Evolutionary conservation across 2,329 filamentous ascomycete species (phyloP), one percentile per base, ranked within the genome.

Genomic region (Diaporthe nobilis): DNA sequence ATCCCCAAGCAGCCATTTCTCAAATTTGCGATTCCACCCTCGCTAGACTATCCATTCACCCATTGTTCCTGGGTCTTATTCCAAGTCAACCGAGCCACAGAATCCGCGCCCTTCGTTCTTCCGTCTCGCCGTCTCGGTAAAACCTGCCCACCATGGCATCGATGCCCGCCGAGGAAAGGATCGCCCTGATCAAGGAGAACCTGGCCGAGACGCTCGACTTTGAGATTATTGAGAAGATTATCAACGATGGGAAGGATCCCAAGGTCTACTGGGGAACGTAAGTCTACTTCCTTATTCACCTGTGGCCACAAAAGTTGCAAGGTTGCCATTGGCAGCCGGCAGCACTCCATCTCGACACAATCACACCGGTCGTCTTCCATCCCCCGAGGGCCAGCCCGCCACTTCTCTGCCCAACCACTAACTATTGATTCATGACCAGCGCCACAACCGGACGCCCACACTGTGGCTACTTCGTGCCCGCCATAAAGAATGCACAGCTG

Each of bases 401-500:
- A 70, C 25, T 28, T 55, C 22, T 68, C 31, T 37, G n/a, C 25
- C n/a, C 57, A 55, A n/a, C 12, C 28, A 61, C 75, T 72, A 31
- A 75, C 51, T 15, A 67, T 55, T 76, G 37, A 74, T 53, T 31
- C 22, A 17, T 28, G n/a, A 71, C 15, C 42, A 96, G 94, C 53
- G 94, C 94, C 25, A 95, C 95, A 22, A 97, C 95, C 0, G 95
- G 95, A n/a, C 90, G 93, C 76, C 95, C 95, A 73, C 96, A 98
- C 84, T 94, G 92, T 83, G 96, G 95, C 79, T 98, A 98, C 89
- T 94, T 98, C 77, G 94, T 97, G 13, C 93, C 95, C 8, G 93
- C 94, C 80, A 91, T 98, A 82, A 98, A 98, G 85, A 94, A 98
- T 77, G 95, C 95, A 53, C 93, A 98, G 83, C 92, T 98, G 81